phyloP scores from a whole-genome alignment of 164 flowering plant species.

The Brasenia schreberi region DNA sequence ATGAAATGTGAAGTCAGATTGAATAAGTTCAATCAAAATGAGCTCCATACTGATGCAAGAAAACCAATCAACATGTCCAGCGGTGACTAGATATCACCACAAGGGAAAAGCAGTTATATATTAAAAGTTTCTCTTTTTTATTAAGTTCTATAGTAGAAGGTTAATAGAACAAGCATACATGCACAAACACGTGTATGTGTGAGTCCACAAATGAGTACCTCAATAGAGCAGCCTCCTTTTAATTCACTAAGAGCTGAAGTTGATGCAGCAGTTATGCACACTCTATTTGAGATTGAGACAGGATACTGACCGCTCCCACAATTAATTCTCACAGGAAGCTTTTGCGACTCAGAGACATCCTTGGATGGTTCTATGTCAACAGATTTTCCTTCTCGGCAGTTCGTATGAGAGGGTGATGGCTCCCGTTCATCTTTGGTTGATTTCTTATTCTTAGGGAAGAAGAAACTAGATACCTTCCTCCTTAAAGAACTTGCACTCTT shows the following conservation, averaged over 20 bases:
- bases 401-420: conserved; percentile 9
- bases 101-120: too few species aligned
- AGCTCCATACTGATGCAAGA: too few species aligned
- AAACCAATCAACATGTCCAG: too few species aligned
- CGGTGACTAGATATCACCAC: too few species aligned
- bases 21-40: too few species aligned
- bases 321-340: neutral
- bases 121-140: too few species aligned
- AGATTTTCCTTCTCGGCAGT: neutral
- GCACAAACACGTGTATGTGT: too few species aligned
- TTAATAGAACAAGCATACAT: too few species aligned
- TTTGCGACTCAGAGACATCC: neutral
- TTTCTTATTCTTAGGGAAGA: conserved; percentile 73
- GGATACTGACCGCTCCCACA: neutral
- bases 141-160: too few species aligned
- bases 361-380: neutral
- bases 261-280: neutral
- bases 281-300: neutral
- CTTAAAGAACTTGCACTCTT: conserved; percentile 46
- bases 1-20: too few species aligned
- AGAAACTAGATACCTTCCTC: conserved; percentile 76
- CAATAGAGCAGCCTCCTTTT: neutral
- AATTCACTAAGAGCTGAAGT: neutral
- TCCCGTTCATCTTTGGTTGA: conserved; percentile 34
- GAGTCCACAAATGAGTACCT: neutral